Percentiles rank a stretch among this genome's conserved stretches.
Evolutionary conservation across 2,329 filamentous ascomycete genomes (phyloP).

Genomic region (Didymellaceae sp.): DNA sequence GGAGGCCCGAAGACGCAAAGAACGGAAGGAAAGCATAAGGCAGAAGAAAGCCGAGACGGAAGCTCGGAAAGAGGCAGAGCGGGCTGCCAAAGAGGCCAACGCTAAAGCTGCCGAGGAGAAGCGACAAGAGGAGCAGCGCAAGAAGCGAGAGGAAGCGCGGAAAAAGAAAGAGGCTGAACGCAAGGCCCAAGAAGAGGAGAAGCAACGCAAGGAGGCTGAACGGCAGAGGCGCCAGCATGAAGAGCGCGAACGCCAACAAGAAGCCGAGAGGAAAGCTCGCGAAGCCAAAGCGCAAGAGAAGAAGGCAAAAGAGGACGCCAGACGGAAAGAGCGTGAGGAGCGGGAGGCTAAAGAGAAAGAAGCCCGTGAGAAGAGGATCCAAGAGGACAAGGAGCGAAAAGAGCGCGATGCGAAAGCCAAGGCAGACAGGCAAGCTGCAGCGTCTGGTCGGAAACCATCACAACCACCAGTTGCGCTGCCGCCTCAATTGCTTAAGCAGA

Average conservation of each 20-base stretch:
- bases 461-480: conserved; percentile 59
- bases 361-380: conserved; percentile 70
- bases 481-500: conserved; percentile 61
- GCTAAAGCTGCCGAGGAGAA: conserved; percentile 77
- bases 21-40: conserved; percentile 89
- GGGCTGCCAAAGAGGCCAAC: conserved; percentile 83
- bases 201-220: conserved; percentile 82
- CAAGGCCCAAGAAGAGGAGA: conserved; percentile 89
- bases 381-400: conserved; percentile 63
- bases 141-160: conserved; percentile 86
- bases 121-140: conserved; percentile 78
- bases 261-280: conserved; percentile 81
- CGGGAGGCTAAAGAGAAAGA: conserved; percentile 73
- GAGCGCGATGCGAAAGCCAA: conserved; percentile 65
- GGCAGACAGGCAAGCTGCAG: conserved; percentile 46
- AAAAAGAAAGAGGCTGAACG: conserved; percentile 90
- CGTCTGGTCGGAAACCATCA: conserved; percentile 44
- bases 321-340: conserved; percentile 77
- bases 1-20: conserved; percentile 93
- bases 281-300: conserved; percentile 83
- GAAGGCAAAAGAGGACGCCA: conserved; percentile 72
- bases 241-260: conserved; percentile 83
- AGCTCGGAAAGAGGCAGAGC: conserved; percentile 84
- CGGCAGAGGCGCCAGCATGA: conserved; percentile 79
- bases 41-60: conserved; percentile 90